Evolutionary conservation across 306 rosid genomes (phyloP).

Genomic region (Dalbergia cultrata): DNA sequence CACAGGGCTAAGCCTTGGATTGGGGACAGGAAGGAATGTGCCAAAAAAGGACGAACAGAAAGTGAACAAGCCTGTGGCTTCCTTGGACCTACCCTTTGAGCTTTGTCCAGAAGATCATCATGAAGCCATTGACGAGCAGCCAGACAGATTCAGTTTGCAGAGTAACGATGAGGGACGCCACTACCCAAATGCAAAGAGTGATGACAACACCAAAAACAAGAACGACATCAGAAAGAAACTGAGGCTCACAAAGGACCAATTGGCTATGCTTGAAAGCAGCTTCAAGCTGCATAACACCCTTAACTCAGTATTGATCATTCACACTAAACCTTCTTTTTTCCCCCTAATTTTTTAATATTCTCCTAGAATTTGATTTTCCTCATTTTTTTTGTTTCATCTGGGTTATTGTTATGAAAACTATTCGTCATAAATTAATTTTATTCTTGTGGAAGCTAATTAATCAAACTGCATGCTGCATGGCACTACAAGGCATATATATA

Average conservation of each 20-base stretch:
- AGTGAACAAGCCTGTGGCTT: constrained; percentile 38
- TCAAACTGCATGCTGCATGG: constrained; percentile 2
- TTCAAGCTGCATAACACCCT: constrained; percentile 76
- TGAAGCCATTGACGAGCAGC: constrained; percentile 39
- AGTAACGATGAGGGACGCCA: constrained; percentile 17
- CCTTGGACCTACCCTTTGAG: constrained; percentile 52
- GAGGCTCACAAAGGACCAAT: constrained; percentile 78
- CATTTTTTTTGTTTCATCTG: background rate
- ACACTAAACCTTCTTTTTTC: background rate
- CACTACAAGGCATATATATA: background rate
- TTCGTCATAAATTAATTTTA: background rate
- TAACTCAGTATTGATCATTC: constrained; percentile 54
- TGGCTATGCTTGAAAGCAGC: constrained; percentile 70
- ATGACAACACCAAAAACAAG: constrained; percentile 25
- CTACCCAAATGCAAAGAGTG: constrained; percentile 27
- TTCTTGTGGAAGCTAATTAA: background rate
- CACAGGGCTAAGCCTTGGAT: constrained; percentile 65
- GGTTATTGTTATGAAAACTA: background rate
- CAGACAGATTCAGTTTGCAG: constrained; percentile 31
- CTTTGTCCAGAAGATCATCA: constrained; percentile 48
- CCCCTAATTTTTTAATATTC: background rate
- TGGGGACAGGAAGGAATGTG: constrained; percentile 60
- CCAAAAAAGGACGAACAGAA: constrained; percentile 42
- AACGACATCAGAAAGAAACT: constrained; percentile 65
- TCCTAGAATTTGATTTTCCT: background rate